Conservation (phyloP, 345 rosid species). For the Rhodamnia argentea region DNA sequence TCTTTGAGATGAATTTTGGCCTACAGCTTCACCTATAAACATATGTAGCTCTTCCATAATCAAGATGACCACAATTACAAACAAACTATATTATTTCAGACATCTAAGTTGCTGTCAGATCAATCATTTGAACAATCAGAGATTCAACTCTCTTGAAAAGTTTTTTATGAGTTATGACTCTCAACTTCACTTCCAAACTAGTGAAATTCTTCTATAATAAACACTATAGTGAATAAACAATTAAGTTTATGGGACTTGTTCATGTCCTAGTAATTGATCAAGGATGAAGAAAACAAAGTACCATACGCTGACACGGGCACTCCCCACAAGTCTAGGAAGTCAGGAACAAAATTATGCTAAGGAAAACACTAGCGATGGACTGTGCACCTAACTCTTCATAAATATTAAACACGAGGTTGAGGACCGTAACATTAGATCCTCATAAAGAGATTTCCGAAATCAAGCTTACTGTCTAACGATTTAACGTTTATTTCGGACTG, state of each 20-base stretch:
- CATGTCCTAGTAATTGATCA: neutral
- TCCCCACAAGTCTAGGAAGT: no score
- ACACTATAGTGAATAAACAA: no score
- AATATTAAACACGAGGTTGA: no score
- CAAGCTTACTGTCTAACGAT: no score
- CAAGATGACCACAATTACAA: neutral
- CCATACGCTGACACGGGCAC: no score
- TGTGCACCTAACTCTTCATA: no score
- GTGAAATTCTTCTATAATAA: neutral
- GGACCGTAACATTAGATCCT: no score
- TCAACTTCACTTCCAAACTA: neutral
- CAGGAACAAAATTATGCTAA: no score
- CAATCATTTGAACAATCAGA: neutral
- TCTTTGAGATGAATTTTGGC: neutral
- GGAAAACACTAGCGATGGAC: no score
- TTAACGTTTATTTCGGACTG: no score
- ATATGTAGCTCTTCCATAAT: neutral
- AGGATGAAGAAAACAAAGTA: neutral
- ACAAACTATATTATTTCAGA: neutral
- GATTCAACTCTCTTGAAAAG: neutral
- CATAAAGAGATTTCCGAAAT: no score
- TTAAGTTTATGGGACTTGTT: neutral
- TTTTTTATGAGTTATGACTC: neutral
- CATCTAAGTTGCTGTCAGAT: neutral
- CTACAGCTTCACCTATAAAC: neutral